Base-by-base conservation (phyloP, 1,284 basidiomycete genomes). In the Ganoderma leucocontextum region DNA sequence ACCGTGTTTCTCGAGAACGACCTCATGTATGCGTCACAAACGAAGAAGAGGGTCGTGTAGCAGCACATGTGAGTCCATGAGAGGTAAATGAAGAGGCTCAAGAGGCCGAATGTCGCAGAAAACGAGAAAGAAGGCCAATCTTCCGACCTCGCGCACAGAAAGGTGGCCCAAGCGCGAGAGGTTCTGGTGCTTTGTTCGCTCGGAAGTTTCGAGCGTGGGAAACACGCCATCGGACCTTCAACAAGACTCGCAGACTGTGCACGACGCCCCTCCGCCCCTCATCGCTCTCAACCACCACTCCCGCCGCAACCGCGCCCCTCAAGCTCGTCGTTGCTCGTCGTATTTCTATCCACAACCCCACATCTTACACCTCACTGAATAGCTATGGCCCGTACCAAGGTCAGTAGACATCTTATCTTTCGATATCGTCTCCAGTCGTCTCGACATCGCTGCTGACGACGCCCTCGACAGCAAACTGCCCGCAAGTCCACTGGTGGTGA, bases 401-500 rank as follows among this genome's bases (percentile, higher is more conserved):
- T 89, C 59, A 62, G 71, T 69, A 33, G n/a, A 74, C 68, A 80
- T 77, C 36, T 64, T 63, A 61, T 55, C 60, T 73, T 25, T 70
- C 62, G 63, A 67, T 69, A 63, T 70, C 59, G 68, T 70, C 71
- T 70, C 61, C 69, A 58, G 68, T 71, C 70, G 68, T 64, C 63
- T 76, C 76, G 67, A 76, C 76, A 72, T 77, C 74, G 76, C 80
- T 75, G 77, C 78, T 76, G 74, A 73, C 71, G 68, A 65, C 72
- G 68, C 22, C 64, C 60, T 64, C 71, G 74, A 74, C 78, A 92
- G 91, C 91, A 93, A 93, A 93, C 91, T 77, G 91, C 91, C 77
- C 90, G 91, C 81, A 92, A 93, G 85, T 93, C 91, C 65, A 93
- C 91, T 68, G 92, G 92, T 90, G 91, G 91, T 91, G 59, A 76